A percentile compares a stretch with the other conserved stretches of the same genome.
phyloP scores from a whole-genome alignment of 805 yeast species.

The Kuraishia ogatae region DNA sequence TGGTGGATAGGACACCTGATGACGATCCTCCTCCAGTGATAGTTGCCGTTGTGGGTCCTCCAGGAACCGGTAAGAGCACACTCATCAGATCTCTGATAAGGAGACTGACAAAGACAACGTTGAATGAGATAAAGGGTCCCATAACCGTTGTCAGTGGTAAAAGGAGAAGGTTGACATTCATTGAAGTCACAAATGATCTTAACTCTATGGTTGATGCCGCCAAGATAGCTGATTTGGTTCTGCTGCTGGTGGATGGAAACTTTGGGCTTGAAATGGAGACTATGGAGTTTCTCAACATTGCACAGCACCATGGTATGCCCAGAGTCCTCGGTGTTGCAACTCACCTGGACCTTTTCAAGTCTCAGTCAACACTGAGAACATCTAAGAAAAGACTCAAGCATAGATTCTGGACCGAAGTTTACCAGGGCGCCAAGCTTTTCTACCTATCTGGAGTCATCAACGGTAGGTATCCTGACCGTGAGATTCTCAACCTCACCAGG shows the following conservation, averaged over 20 bases:
- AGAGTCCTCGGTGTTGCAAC: slow-evolving; percentile 92
- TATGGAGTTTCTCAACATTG: slow-evolving; percentile 93
- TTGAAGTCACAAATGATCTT: slow-evolving; percentile 88
- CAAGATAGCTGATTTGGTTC: slow-evolving; percentile 87
- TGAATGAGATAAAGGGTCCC: slow-evolving; percentile 89
- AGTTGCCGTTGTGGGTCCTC: slow-evolving; percentile 97
- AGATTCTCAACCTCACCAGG: slow-evolving; percentile 81
- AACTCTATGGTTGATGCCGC: slow-evolving; percentile 96
- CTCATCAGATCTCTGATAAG: slow-evolving; percentile 82
- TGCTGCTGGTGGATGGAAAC: slow-evolving; percentile 88
- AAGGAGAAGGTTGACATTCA: slow-evolving; percentile 82
- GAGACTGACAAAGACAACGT: slow-evolving; percentile 78
- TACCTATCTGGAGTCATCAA: slow-evolving; percentile 92
- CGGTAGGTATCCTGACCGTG: slow-evolving; percentile 97
- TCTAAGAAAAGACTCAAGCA: slow-evolving; percentile 87
- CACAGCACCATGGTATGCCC: slow-evolving; percentile 99
- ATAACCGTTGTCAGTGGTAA: slow-evolving; percentile 95
- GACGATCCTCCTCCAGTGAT: slow-evolving; percentile 97
- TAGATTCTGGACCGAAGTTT: slow-evolving; percentile 98
- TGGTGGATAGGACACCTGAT: slow-evolving; percentile 95
- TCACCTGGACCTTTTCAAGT: slow-evolving; percentile 88
- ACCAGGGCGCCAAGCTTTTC: slow-evolving; percentile 94
- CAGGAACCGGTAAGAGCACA: slow-evolving; percentile 97
- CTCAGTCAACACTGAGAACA: slow-evolving; percentile 81
- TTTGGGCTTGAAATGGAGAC: slow-evolving; percentile 99